These are phyloP conservation scores for Carex scoparia DNA, from an alignment of 176 grass and related monocot genomes.

Conservation along the genomic window DNA sequence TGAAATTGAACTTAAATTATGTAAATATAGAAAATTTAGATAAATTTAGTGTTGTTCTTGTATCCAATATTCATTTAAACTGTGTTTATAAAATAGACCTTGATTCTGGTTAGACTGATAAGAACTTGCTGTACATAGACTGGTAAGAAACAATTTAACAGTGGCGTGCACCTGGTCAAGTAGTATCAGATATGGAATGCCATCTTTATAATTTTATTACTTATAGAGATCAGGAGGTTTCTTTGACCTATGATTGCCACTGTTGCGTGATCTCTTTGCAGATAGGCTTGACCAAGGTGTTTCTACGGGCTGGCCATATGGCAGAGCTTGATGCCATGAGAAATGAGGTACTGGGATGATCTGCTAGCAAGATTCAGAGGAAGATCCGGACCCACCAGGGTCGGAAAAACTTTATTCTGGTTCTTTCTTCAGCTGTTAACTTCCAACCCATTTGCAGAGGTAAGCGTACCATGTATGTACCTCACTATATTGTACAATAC, in stretches of 20 bases:
- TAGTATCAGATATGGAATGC: too few relatives aligned
- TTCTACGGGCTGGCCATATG: slow-evolving; percentile 98
- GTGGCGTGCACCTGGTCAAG: too few relatives aligned
- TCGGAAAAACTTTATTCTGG: slow-evolving; percentile 54
- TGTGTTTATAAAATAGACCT: too few relatives aligned
- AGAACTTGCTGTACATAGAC: too few relatives aligned
- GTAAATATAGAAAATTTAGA: too few relatives aligned
- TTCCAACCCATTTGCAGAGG: slow-evolving; percentile 91
- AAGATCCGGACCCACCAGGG: slow-evolving; percentile 65
- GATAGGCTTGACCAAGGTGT: slow-evolving; percentile 94
- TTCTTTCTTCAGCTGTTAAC: slow-evolving; percentile 44
- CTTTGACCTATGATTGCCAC: neutral
- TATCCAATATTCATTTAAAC: too few relatives aligned
- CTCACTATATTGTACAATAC: too few relatives aligned
- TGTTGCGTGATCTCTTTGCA: slow-evolving; percentile 28
- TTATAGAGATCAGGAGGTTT: neutral
- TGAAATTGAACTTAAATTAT: too few relatives aligned
- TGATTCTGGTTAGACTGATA: too few relatives aligned
- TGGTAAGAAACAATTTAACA: too few relatives aligned
- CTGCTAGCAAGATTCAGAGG: slow-evolving; percentile 94
- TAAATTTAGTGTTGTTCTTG: too few relatives aligned
- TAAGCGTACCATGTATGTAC: slow-evolving; percentile 24
- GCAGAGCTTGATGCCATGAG: slow-evolving; percentile 91
- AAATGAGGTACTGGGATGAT: slow-evolving; percentile 66
- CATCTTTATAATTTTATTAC: too few relatives aligned